These are phyloP conservation scores for Colletotrichum phormii DNA, from an alignment of 2,329 filamentous ascomycete species.

Conservation along the genomic window DNA sequence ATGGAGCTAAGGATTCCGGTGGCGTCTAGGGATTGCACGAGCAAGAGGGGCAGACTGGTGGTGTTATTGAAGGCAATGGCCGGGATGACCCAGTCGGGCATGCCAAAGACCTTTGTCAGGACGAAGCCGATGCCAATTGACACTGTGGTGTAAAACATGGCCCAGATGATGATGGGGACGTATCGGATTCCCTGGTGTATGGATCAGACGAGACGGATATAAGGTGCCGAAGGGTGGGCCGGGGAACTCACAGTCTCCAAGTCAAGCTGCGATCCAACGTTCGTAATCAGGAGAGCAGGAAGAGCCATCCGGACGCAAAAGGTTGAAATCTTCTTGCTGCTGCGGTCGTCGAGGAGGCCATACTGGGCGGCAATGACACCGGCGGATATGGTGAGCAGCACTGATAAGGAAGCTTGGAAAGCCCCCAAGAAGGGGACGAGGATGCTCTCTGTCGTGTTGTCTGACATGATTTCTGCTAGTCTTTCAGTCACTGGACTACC, in stretches of 20 bases:
- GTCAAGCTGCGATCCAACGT: slow-evolving; percentile 56
- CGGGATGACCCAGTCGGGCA: slow-evolving; percentile 59
- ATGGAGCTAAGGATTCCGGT: slow-evolving; percentile 68
- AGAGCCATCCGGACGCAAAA: slow-evolving; percentile 60
- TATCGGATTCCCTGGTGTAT: slow-evolving; percentile 45
- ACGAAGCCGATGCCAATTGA: slow-evolving; percentile 54
- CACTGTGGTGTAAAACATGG: slow-evolving; percentile 43
- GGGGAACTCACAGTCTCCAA: slow-evolving; percentile 42
- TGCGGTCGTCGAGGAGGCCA: slow-evolving; percentile 49
- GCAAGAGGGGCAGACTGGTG: slow-evolving; percentile 57
- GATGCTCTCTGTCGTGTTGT: slow-evolving; percentile 37
- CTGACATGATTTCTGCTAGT: slow-evolving; percentile 32
- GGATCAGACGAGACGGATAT: slow-evolving; percentile 11
- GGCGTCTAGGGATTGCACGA: slow-evolving; percentile 54
- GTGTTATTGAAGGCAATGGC: slow-evolving; percentile 63
- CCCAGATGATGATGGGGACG: slow-evolving; percentile 55
- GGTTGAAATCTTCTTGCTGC: slow-evolving; percentile 56
- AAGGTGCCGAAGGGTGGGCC: background rate
- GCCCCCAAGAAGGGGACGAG: slow-evolving; percentile 55
- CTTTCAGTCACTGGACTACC: background rate
- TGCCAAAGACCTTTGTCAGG: slow-evolving; percentile 49
- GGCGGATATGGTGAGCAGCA: slow-evolving; percentile 58
- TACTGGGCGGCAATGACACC: slow-evolving; percentile 54
- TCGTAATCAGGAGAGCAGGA: slow-evolving; percentile 57
- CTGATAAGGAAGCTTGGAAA: slow-evolving; percentile 59